These are phyloP conservation scores for Calonectria leucothoes DNA, from an alignment of 2,329 filamentous ascomycete species.

Conservation along the genomic window DNA sequence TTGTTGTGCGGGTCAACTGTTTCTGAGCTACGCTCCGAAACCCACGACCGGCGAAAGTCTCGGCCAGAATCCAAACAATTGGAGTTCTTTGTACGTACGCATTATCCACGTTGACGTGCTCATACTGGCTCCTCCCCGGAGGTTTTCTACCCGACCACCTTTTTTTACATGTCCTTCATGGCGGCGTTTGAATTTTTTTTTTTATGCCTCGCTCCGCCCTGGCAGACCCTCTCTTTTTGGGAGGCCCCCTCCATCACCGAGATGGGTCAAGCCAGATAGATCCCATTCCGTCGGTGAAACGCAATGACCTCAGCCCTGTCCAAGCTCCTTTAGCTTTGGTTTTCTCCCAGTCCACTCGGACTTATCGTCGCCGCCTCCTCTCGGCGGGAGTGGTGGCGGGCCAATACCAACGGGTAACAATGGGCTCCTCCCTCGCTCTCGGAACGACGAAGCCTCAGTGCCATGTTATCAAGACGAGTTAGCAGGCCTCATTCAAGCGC, in stretches of 20 bases:
- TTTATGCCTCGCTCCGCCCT: slow-evolving; percentile 24
- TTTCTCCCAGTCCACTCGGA: slow-evolving; percentile 12
- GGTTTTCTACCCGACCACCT: neutral
- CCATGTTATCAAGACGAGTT: slow-evolving; percentile 7
- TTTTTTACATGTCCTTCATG: slow-evolving; percentile 2
- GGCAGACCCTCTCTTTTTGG: neutral
- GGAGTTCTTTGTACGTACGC: neutral
- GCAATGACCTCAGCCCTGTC: slow-evolving; percentile 20
- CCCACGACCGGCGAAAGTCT: slow-evolving; percentile 18
- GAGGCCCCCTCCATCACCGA: neutral
- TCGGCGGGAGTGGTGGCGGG: slow-evolving; percentile 10
- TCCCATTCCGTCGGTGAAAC: slow-evolving; percentile 22
- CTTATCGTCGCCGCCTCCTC: slow-evolving; percentile 2
- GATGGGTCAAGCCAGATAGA: slow-evolving; percentile 10
- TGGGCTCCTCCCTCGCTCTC: slow-evolving; percentile 1
- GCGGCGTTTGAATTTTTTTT: slow-evolving; percentile 18
- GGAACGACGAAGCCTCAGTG: neutral
- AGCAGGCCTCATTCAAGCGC: neutral
- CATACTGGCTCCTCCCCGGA: neutral
- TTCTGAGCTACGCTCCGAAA: slow-evolving; percentile 17
- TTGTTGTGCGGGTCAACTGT: slow-evolving; percentile 13
- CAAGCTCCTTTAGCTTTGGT: slow-evolving; percentile 6
- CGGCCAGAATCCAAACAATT: slow-evolving; percentile 7
- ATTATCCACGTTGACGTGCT: slow-evolving; percentile 3
- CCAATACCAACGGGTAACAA: slow-evolving; percentile 17